phyloP scores from a whole-genome alignment of 208 protist genomes.

The Trypanosoma cruzi region DNA sequence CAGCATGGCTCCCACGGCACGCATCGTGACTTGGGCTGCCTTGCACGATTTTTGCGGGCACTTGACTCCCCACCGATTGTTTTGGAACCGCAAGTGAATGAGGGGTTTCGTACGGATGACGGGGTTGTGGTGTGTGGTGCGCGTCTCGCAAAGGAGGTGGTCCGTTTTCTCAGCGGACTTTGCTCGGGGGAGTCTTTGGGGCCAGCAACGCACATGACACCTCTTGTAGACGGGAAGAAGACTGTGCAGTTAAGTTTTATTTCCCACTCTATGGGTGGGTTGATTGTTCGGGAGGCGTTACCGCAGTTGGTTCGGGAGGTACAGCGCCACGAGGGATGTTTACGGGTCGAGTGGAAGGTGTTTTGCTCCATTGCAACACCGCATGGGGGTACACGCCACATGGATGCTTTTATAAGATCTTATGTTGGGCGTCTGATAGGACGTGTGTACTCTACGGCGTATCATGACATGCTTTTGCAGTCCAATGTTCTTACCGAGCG shows the following conservation, averaged over 20 bases:
- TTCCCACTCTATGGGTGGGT: conserved; percentile 54
- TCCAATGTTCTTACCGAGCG: conserved; percentile 25
- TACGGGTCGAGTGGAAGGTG: conserved; percentile 44
- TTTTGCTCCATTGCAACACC: conserved; percentile 59
- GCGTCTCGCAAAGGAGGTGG: conserved; percentile 31
- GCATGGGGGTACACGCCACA: conserved; percentile 49
- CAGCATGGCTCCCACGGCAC: conserved; percentile 70
- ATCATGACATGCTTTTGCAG: conserved; percentile 49
- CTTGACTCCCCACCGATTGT: conserved; percentile 26
- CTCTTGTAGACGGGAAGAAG: background rate
- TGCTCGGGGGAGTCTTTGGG: background rate
- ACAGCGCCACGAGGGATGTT: background rate
- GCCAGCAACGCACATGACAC: background rate
- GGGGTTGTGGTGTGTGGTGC: conserved; percentile 42
- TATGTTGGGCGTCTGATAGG: conserved; percentile 34
- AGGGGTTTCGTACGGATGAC: conserved; percentile 33
- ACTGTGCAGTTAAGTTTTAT: conserved; percentile 56
- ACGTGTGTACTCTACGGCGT: conserved; percentile 29
- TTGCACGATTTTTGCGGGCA: conserved; percentile 15
- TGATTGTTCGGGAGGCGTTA: conserved; percentile 60
- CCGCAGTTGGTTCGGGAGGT: conserved; percentile 30
- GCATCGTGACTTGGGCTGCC: conserved; percentile 40
- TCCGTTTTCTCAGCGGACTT: conserved; percentile 2
- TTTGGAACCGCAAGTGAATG: conserved; percentile 31
- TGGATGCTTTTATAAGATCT: conserved; percentile 37